These are phyloP conservation scores for Coelastrella sp. DNA, from an alignment of 139 green algal species.

Conservation along the genomic window DNA sequence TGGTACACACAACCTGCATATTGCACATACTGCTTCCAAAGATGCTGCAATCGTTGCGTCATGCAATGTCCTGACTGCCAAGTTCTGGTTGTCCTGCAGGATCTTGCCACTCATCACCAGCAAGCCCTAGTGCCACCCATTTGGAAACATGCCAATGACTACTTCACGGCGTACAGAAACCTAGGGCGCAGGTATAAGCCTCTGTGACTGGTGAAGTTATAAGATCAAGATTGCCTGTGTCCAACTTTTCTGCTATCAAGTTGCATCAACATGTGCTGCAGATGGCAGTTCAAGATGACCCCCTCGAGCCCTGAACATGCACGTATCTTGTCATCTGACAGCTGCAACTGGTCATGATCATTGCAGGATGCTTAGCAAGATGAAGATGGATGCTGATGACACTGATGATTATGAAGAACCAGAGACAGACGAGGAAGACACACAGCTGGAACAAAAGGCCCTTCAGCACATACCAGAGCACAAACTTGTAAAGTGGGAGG, in stretches of 20 bases:
- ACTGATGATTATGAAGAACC: constrained; percentile 34
- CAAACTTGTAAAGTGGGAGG: constrained; percentile 13
- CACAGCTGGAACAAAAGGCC: neutral
- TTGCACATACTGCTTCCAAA: no score
- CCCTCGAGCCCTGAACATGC: no score
- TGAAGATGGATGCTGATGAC: constrained; percentile 17
- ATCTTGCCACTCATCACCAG: constrained; percentile 24
- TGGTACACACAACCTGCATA: no score
- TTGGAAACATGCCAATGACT: constrained; percentile 7
- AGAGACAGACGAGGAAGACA: constrained; percentile 3
- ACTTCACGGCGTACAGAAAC: constrained; percentile 2
- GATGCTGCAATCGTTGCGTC: no score
- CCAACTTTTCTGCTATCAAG: no score
- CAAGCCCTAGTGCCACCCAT: neutral
- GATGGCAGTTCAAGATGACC: neutral
- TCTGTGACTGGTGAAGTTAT: neutral
- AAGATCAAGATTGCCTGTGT: no score
- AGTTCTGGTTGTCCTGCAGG: neutral
- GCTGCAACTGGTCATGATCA: neutral
- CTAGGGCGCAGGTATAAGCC: neutral
- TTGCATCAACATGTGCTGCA: no score
- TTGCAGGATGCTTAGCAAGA: constrained; percentile 1
- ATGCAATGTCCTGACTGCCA: no score
- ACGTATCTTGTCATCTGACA: no score
- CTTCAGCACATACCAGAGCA: constrained; percentile 11